Evolutionary conservation across 495 filamentous ascomycete genomes (phyloP), one percentile per base, ranked within the genome.

Genomic region (Penicillium pulvis): DNA sequence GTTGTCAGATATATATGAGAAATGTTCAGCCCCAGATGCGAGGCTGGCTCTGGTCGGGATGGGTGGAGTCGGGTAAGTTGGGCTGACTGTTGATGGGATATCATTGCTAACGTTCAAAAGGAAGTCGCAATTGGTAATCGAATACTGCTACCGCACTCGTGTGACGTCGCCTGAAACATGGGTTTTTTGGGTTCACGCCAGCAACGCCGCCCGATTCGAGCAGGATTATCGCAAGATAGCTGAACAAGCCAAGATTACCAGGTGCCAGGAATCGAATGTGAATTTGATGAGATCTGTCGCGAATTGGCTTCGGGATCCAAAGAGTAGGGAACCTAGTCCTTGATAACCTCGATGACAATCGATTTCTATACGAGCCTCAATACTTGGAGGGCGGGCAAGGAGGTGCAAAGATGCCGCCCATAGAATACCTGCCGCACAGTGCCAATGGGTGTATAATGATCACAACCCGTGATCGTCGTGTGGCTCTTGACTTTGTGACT

Each of bases 181-280:
- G 71, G 72, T 83, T 7, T 79, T 84, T 58, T 84, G 82, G 80
- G 57, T 45, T 26, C 52, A 54, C 26, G 39, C 52, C 28, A 54
- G 52, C 12, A 54, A 54, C 17, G 41, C 23, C 79, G 4, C 69
- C 3, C 69, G 76, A 10, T 77, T 81, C 30, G 67, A 74, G 59
- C 64, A 80, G 39, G 55, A 69, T 39, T 79, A 61, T 62, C 57
- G 61, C 46, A 66, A 70, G 10, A 77, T 82, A 51, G 75, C 77
- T 41, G 47, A 77, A 28, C 41, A 30, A 19, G 41, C 69, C 26
- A 69, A 74, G 55, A 69, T 80, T 19, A 53, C 59, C 19, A 65
- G 70, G 8, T 64, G 65, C 17, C 10, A 76, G 20, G 64, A 78
- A 59, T 70, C 68, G 16, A 61, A 68, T 36, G 66, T 58, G 6